Base-by-base conservation (phyloP, 1,284 basidiomycete species). In the Pseudomicrostroma phylloplanum region DNA sequence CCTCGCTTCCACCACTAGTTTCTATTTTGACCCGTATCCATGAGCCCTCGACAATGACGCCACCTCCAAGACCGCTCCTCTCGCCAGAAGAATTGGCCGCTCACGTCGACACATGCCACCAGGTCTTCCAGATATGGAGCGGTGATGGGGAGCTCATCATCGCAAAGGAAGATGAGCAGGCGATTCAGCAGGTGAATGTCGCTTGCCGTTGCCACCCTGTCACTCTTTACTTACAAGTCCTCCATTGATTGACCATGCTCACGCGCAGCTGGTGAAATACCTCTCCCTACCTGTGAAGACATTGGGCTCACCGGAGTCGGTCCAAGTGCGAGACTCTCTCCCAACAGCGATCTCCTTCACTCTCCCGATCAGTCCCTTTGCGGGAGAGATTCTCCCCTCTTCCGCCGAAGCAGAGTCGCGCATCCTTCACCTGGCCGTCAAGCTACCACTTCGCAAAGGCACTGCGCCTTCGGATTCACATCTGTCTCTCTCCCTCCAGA, bases 61-160 rank as follows among this genome's bases (percentile, higher is more conserved):
- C 43, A n/a, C 21, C 51, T 8, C 7, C 19, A 25, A 13, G 17
- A 2, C 21, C 51, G 21, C 25, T 54, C 4, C 51, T 54, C 17
- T 19, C 17, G 6, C 51, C 51, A 19, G 51, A 54, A 25, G 51
- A 54, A 6, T 25, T 54, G 13, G 51, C 51, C 7, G 51, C 17
- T 15, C 51, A 54, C 51, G 25, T 15, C 4, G 21, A 54, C 13
- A 54, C 51, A 26, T 26, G n/a, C 13, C 21, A 54, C 13, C 21
- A 23, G 21, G 13, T 54, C 6, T 54, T 54, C 21, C 21, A 19
- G 21, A 54, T 54, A 25, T 54, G 51, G 51, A 25, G 17, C 51
- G 51, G 51, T 15, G 51, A 54, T 19, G 51, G 25, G 13, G 51
- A 54, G 25, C 25, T 54, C 21, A 17, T 54, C 51, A 54, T 54